Conservation (phyloP, 495 filamentous ascomycete genomes). For the Terfezia boudieri region DNA sequence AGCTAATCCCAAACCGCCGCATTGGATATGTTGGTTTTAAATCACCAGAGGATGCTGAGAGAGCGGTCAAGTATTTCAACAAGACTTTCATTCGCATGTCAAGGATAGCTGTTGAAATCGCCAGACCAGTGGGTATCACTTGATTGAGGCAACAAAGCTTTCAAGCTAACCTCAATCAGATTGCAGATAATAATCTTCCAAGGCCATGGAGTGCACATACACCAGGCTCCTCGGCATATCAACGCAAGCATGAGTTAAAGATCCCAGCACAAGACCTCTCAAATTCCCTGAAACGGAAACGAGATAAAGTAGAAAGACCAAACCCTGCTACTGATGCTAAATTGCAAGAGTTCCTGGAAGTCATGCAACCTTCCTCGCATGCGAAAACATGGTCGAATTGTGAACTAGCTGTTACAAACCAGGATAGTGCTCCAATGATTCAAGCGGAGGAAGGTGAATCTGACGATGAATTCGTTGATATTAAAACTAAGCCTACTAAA, state of each 20-base stretch:
- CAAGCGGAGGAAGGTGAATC: constrained; percentile 25
- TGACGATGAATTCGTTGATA: constrained; percentile 43
- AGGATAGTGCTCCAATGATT: constrained; percentile 24
- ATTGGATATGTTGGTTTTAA: constrained; percentile 96
- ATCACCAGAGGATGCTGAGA: constrained; percentile 49
- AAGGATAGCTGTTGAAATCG: constrained; percentile 80
- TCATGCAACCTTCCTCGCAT: constrained; percentile 51
- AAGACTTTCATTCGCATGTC: constrained; percentile 88
- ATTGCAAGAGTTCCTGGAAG: constrained; percentile 64
- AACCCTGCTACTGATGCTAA: constrained; percentile 33
- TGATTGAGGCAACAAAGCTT: background rate
- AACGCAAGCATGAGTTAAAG: constrained; percentile 19
- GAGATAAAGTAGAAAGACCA: constrained; percentile 19
- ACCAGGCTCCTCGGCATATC: constrained; percentile 18
- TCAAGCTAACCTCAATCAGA: constrained; percentile 18
- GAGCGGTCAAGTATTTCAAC: constrained; percentile 86
- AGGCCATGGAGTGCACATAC: constrained; percentile 18
- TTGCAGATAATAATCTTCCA: constrained; percentile 20
- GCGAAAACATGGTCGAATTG: constrained; percentile 44
- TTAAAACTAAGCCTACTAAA: constrained; percentile 26
- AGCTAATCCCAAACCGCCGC: constrained; percentile 63
- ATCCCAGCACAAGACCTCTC: constrained; percentile 3
- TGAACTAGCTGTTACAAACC: constrained; percentile 25
- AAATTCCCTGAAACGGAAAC: constrained; percentile 28
- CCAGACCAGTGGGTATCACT: constrained; percentile 43